Evolutionary conservation across 2,329 filamentous ascomycete genomes (phyloP).

Genomic region (Hymenoscyphus albidus): DNA sequence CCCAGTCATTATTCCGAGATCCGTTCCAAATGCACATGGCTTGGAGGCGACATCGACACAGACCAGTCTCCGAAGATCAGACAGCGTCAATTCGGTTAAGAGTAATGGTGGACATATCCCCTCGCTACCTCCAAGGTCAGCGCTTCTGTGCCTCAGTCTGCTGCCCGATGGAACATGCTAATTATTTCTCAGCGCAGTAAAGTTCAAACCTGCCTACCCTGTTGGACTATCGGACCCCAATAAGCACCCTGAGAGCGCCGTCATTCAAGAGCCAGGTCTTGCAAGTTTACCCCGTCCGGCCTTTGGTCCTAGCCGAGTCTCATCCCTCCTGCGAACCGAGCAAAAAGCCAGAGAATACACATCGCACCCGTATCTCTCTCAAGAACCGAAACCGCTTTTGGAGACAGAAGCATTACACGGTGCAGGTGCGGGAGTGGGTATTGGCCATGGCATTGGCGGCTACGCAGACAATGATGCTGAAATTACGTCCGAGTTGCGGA

Average conservation of each 20-base stretch:
- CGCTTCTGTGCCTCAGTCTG: neutral
- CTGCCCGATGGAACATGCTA: neutral
- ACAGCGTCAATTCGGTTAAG: slow-evolving; percentile 30
- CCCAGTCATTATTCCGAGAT: slow-evolving; percentile 28
- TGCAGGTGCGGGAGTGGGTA: slow-evolving; percentile 53
- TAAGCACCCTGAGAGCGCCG: slow-evolving; percentile 32
- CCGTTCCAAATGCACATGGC: slow-evolving; percentile 26
- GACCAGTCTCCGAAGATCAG: slow-evolving; percentile 25
- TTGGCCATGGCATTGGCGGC: slow-evolving; percentile 58
- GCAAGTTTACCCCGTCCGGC: slow-evolving; percentile 14
- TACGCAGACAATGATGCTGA: slow-evolving; percentile 71
- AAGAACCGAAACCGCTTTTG: slow-evolving; percentile 52
- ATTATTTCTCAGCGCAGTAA: slow-evolving; percentile 19
- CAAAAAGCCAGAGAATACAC: slow-evolving; percentile 40
- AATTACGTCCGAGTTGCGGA: slow-evolving; percentile 76
- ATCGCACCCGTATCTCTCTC: slow-evolving; percentile 48
- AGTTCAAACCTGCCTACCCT: slow-evolving; percentile 29
- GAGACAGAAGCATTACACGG: slow-evolving; percentile 52
- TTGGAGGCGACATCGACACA: slow-evolving; percentile 27
- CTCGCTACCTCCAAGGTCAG: slow-evolving; percentile 22
- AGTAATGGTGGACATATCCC: slow-evolving; percentile 23
- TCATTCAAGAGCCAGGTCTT: slow-evolving; percentile 31
- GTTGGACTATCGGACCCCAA: slow-evolving; percentile 30
- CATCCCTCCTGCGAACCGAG: slow-evolving; percentile 30
- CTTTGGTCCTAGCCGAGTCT: slow-evolving; percentile 15